phyloP scores from a whole-genome alignment of 805 yeast species.

The Komagataella pastoris region DNA sequence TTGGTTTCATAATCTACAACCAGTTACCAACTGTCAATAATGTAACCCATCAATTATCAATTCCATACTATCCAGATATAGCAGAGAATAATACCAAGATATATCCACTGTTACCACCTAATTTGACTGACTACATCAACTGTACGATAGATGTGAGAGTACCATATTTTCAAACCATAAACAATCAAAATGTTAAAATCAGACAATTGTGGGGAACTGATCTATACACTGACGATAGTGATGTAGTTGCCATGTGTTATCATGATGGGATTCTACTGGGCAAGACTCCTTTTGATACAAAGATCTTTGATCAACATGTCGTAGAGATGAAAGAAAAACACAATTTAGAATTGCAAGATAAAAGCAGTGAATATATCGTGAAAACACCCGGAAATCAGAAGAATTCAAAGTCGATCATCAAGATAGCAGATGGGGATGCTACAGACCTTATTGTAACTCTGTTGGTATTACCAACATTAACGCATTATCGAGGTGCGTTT shows the following conservation, averaged over 20 bases:
- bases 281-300: conserved; percentile 18
- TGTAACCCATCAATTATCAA: conserved; percentile 8
- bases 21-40: conserved; percentile 38
- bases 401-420: conserved; percentile 17
- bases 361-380: conserved; percentile 5
- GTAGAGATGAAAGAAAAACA: conserved; percentile 16
- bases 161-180: conserved; percentile 28
- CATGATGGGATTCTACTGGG: conserved; percentile 58
- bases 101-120: conserved; percentile 16
- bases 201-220: conserved; percentile 83
- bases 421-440: conserved; percentile 14
- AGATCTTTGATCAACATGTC: conserved; percentile 17
- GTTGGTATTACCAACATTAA: conserved; percentile 54
- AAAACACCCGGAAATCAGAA: conserved; percentile 27
- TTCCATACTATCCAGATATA: conserved; percentile 8
- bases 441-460: conserved; percentile 44
- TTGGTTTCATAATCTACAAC: conserved; percentile 47
- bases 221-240: conserved; percentile 89
- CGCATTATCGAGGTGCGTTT: conserved; percentile 48
- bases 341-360: conserved; percentile 7
- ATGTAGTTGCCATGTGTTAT: conserved; percentile 56
- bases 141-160: conserved; percentile 41
- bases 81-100: conserved; percentile 15
- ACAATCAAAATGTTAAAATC: conserved; percentile 29
- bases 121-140: conserved; percentile 26